phyloP scores from a whole-genome alignment of 169 alveolate genomes.

The Plasmodium inui region DNA sequence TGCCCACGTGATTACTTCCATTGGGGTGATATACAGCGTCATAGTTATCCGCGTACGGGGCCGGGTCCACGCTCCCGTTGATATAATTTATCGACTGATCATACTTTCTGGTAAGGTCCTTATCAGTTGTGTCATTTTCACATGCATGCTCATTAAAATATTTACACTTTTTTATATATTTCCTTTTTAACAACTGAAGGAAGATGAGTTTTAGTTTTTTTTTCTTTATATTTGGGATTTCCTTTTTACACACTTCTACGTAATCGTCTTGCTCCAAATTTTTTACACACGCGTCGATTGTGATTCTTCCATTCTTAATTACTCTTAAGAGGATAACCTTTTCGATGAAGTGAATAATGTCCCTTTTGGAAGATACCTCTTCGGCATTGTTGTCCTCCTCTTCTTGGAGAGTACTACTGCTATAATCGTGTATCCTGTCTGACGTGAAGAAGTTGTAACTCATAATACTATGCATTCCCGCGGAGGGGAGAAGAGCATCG shows the following conservation, averaged over 20 bases:
- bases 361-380: not conserved
- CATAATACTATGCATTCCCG: not conserved
- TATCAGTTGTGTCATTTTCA: constrained; percentile 12
- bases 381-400: not conserved
- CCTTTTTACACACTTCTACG: constrained; percentile 61
- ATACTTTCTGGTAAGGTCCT: not conserved
- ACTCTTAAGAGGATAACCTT: constrained; percentile 51
- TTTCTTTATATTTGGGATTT: constrained; percentile 28
- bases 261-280: constrained; percentile 43
- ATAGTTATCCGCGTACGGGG: not conserved
- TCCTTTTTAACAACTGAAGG: constrained; percentile 52
- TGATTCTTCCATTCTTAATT: constrained; percentile 64
- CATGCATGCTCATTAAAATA: constrained; percentile 65
- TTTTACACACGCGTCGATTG: constrained; percentile 37
- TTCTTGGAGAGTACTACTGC: not conserved
- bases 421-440: not conserved
- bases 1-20: not conserved
- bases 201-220: constrained; percentile 33
- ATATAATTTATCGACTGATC: constrained; percentile 5
- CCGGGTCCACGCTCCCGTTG: not conserved
- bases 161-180: constrained; percentile 53
- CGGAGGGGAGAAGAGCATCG: not conserved
- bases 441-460: not conserved
- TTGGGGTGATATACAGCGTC: not conserved
- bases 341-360: constrained; percentile 27